A percentile compares a stretch with the other conserved stretches of the same genome.
Conservation (phyloP, 1,139 yeast genomes). For the Saccharomyces hybrid region DNA sequence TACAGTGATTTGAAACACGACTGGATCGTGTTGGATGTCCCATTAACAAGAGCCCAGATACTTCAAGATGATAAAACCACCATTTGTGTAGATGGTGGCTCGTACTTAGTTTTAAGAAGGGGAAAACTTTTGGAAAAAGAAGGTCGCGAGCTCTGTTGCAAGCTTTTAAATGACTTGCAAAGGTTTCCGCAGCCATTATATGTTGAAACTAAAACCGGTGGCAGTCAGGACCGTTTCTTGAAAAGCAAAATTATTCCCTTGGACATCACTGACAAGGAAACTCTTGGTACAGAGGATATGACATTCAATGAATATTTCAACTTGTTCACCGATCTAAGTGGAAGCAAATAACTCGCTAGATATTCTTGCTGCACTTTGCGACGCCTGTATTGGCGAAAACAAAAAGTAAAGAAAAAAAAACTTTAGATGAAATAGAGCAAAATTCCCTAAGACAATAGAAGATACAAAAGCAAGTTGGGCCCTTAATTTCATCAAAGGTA, state of each 20-base stretch:
- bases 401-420: background rate
- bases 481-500: background rate
- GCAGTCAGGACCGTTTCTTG: constrained; percentile 17
- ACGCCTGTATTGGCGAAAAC: background rate
- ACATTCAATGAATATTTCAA: constrained; percentile 9
- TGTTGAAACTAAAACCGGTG: constrained; percentile 10
- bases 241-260: constrained; percentile 11
- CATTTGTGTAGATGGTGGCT: constrained; percentile 15
- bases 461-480: background rate
- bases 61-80: constrained; percentile 3
- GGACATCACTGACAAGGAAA: constrained; percentile 2
- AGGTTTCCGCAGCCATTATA: constrained; percentile 9
- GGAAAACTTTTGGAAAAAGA: background rate
- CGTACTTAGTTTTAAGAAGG: constrained; percentile 10
- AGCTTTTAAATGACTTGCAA: background rate
- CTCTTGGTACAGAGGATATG: constrained; percentile 11
- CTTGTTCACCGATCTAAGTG: background rate
- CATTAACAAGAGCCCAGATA: background rate
- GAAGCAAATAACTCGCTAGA: background rate
- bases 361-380: background rate
- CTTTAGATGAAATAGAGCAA: background rate
- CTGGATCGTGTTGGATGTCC: background rate
- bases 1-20: background rate
- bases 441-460: background rate
- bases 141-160: background rate